Base-by-base conservation (phyloP, 345 rosid genomes). In the Euphorbia pulcherrima region DNA sequence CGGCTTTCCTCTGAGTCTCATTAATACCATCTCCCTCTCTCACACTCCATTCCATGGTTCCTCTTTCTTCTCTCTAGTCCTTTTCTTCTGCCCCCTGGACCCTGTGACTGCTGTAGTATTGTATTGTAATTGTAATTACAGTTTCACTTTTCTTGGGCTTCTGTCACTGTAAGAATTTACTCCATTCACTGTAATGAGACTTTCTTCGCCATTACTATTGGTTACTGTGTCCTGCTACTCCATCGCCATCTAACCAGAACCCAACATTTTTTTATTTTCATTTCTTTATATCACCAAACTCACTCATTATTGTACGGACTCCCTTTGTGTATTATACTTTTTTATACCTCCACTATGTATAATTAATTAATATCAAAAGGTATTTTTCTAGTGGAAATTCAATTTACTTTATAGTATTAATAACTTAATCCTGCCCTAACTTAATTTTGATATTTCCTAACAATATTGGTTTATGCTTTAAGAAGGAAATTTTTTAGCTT, bases 1-100 rank as follows among this genome's bases (percentile, higher is more conserved):
- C 64, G 27, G 73, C 66, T 68, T 48, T 65, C 69, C 77, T 72
- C 79, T 69, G 48, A 57, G 39, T 18, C 48, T 63, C 68, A 10
- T 64, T 23, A 24, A 13, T 52, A 39, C 29, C 59, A 41, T 50
- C 54, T 41, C 63, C 37, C 67, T 46, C 39, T 59, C 28, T 55
- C 60, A 33, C 52, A 35, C 46, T 56, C 17, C 7, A n/a, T 50
- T 44, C 30, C 11, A 20, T 48, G 1, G 29, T 70, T 27, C 62
- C 68, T 56, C 75, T 64, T 64, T 57, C 75, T 56, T 24, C 30
- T 72, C 55, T 56, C 65, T 33, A 21, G 70, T 65, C 70, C 68
- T 54, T 63, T 54, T 71, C 67, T 21, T 53, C 57, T 24, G 29
- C 44, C 6, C 30, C 29, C 44, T 39, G 29, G 54, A 20, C 62